Evolutionary conservation across 2,329 filamentous ascomycete genomes (phyloP).

Genomic region (Thelonectria discophora): DNA sequence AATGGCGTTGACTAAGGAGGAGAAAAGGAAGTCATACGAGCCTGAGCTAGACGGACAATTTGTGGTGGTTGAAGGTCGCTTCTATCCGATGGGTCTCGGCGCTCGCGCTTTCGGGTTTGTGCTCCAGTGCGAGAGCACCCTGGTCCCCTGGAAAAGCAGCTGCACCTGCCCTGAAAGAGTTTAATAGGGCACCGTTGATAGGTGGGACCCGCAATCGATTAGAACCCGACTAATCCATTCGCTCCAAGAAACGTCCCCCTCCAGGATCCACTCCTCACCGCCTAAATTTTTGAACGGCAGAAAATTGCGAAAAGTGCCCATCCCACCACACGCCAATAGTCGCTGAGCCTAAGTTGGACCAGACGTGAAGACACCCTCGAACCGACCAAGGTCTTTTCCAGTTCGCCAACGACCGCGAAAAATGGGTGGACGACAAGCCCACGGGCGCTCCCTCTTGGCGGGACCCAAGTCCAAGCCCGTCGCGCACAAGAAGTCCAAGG

Average conservation of each 20-base stretch:
- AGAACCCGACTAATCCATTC: not conserved
- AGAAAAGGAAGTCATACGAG: conserved; percentile 22
- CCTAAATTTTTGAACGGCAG: conserved; percentile 41
- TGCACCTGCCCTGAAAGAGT: conserved; percentile 22
- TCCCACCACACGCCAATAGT: conserved; percentile 19
- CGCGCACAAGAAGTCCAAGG: conserved; percentile 55
- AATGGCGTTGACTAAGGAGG: conserved; percentile 8
- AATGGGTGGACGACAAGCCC: conserved; percentile 68
- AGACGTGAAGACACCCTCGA: conserved; percentile 23
- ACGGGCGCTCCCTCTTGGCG: conserved; percentile 61
- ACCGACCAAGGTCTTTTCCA: conserved; percentile 23
- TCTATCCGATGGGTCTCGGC: conserved; percentile 23
- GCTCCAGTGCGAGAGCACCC: conserved; percentile 3
- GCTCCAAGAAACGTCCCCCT: conserved; percentile 33
- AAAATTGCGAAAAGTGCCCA: conserved; percentile 39
- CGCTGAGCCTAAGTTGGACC: conserved; percentile 28
- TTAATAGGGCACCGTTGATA: conserved; percentile 43
- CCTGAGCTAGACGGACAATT: conserved; percentile 16
- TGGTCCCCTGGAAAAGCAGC: conserved; percentile 7
- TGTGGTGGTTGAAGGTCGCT: conserved; percentile 5
- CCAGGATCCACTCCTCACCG: conserved; percentile 38
- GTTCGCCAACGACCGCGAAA: conserved; percentile 25
- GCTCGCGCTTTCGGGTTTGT: conserved; percentile 23
- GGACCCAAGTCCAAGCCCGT: conserved; percentile 46
- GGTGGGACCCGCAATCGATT: conserved; percentile 26